Base-by-base conservation (phyloP, 768 basidiomycete species). In the Boletus patriciae region DNA sequence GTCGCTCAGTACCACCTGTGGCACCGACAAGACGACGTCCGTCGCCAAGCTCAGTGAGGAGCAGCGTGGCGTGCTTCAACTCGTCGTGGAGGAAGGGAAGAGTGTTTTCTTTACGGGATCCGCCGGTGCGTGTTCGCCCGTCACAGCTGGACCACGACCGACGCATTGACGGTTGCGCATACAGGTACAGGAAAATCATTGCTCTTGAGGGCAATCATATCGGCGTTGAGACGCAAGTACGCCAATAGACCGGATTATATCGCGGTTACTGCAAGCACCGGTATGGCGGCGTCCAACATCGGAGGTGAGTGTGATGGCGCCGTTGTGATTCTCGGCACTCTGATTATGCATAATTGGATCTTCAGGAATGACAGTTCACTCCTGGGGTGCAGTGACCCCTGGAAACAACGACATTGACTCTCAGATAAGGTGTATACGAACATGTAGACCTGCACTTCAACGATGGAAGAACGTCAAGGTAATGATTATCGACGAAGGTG, bases 31-130 rank as follows among this genome's bases (percentile, higher is more conserved):
- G 46, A 70, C 70, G 7, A 64, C 59, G 0, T 65, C 62, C 3
- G 54, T 71, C 19, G 78, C 84, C 3, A 63, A 75, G 7, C 75
- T 86, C 43, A 83, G 80, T 55, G 70, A 74, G 10, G 83, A 87
- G 58, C 86, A 87, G 64, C 72, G 74, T 40, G 67, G 67, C 31
- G 80, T 87, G 0, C 61, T 86, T 45, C 67, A 70, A 38, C 73
- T 85, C 69, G 78, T 77, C 3, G 80, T 86, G 11, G 79, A 85
- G 3, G 78, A 82, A 34, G 80, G 77, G 12, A 79, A 82, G 70
- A 85, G 72, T 46, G 76, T 88, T 16, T 87, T 88, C 71, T 87
- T 87, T 65, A 87, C 86, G 9, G 86, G 86, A 5, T 80, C 81
- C 6, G 86, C 86, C n/a, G 85, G 85, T 85, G 58, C 48, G 77